Percentiles rank a stretch among this genome's conserved stretches.
phyloP scores from a whole-genome alignment of 768 basidiomycete genomes.

The Rhizopogon roseolus region DNA sequence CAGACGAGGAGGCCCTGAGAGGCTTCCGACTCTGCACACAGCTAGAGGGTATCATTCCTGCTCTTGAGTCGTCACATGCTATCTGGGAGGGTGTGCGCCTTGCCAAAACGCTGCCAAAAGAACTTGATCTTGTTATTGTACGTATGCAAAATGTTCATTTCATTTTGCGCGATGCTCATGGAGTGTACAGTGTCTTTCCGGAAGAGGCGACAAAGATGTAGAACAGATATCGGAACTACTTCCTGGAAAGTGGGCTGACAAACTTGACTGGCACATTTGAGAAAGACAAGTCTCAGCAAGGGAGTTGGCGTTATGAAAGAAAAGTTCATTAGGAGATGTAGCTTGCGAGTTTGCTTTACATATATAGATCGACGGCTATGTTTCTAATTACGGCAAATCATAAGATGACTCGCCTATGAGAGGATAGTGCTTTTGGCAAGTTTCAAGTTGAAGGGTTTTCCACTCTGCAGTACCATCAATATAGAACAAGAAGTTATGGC shows the following conservation, averaged over 20 bases:
- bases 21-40: slow-evolving; percentile 92
- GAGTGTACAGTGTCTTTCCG: slow-evolving; percentile 74
- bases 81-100: slow-evolving; percentile 88
- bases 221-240: slow-evolving; percentile 92
- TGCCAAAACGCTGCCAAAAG: slow-evolving; percentile 80
- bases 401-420: slow-evolving; percentile 13
- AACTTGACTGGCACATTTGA: slow-evolving; percentile 85
- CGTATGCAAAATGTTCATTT: slow-evolving; percentile 26
- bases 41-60: slow-evolving; percentile 95
- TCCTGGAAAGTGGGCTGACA: slow-evolving; percentile 91
- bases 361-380: not conserved
- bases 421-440: not conserved
- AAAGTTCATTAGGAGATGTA: not conserved
- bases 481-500: slow-evolving; percentile 29
- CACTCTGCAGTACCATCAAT: not conserved
- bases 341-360: not conserved
- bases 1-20: slow-evolving; percentile 88
- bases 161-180: not conserved
- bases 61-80: slow-evolving; percentile 93
- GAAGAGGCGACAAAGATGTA: slow-evolving; percentile 97
- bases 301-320: not conserved
- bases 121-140: slow-evolving; percentile 87
- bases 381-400: slow-evolving; percentile 13
- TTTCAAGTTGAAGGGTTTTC: not conserved
- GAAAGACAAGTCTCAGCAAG: not conserved